Evolutionary conservation across 345 rosid genomes (phyloP).

Genomic region (Heritiera fomes): DNA sequence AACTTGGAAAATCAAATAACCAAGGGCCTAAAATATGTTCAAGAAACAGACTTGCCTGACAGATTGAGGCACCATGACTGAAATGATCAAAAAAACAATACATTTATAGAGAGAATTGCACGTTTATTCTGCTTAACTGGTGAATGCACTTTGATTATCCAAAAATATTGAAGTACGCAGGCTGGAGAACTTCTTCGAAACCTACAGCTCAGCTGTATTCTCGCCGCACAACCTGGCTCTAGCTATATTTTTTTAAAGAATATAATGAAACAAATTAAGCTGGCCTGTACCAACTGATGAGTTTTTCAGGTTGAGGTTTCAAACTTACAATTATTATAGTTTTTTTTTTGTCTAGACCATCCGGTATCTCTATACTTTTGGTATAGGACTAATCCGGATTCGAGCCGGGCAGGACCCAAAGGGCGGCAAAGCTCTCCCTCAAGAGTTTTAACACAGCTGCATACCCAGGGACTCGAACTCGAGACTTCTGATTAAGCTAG

Average conservation of each 20-base stretch:
- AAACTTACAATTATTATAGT: neutral
- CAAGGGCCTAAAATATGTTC: neutral
- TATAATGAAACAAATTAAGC: neutral
- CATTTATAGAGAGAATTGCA: constrained; percentile 3
- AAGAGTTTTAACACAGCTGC: too few relatives aligned
- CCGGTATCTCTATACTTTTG: too few relatives aligned
- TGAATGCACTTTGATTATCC: neutral
- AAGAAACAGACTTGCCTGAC: neutral
- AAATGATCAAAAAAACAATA: neutral
- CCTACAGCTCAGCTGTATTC: neutral
- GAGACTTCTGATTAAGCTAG: too few relatives aligned
- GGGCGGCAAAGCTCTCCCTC: too few relatives aligned
- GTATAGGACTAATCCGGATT: too few relatives aligned
- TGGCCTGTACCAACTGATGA: neutral
- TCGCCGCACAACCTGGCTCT: neutral
- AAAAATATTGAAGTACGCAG: neutral
- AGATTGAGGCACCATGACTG: neutral
- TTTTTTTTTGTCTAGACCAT: too few relatives aligned
- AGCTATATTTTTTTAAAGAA: neutral
- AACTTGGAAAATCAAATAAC: neutral
- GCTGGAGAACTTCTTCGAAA: neutral
- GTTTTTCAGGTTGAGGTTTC: neutral
- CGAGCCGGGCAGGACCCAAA: too few relatives aligned
- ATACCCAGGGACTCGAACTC: too few relatives aligned
- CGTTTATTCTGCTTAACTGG: neutral